Percentiles rank a stretch among this genome's conserved stretches.
Evolutionary conservation across 2,329 filamentous ascomycete genomes (phyloP).

Genomic region (Penicillium griseofulvum): DNA sequence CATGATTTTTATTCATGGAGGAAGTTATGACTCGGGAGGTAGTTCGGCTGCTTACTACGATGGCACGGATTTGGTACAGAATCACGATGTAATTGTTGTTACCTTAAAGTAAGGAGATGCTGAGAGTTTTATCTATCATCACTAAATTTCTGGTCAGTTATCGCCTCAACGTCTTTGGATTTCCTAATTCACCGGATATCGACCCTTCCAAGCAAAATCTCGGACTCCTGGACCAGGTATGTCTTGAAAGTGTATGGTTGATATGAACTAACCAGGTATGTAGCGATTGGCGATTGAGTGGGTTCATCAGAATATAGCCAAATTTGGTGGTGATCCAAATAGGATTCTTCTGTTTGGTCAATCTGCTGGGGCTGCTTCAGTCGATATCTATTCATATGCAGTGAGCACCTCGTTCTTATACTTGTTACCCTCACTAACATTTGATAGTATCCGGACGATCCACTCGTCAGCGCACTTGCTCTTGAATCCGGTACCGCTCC

Average conservation of each 20-base stretch:
- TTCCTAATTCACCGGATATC: slow-evolving; percentile 16
- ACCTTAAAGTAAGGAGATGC: slow-evolving; percentile 14
- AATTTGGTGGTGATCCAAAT: slow-evolving; percentile 52
- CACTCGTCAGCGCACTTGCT: slow-evolving; percentile 5
- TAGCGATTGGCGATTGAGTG: slow-evolving; percentile 51
- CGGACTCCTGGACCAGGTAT: slow-evolving; percentile 19
- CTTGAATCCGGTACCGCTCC: slow-evolving; percentile 11
- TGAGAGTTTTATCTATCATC: not conserved
- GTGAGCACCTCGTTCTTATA: not conserved
- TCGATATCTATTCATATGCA: slow-evolving; percentile 13
- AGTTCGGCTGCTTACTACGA: slow-evolving; percentile 13
- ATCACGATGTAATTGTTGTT: slow-evolving; percentile 17
- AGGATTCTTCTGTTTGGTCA: slow-evolving; percentile 49
- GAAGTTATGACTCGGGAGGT: slow-evolving; percentile 11
- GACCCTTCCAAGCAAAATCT: slow-evolving; percentile 11
- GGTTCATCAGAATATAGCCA: slow-evolving; percentile 50
- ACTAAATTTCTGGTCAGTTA: slow-evolving; percentile 8
- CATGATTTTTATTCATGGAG: slow-evolving; percentile 23
- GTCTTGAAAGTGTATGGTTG: no score
- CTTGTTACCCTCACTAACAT: not conserved
- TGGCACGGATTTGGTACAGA: slow-evolving; percentile 14
- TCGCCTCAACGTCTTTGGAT: slow-evolving; percentile 21
- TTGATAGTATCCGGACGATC: slow-evolving; percentile 4
- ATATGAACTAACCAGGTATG: not conserved
- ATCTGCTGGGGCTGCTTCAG: slow-evolving; percentile 45